These are phyloP conservation scores for Colletotrichum simmondsii DNA, from an alignment of 2,329 filamentous ascomycete species.

Conservation along the genomic window DNA sequence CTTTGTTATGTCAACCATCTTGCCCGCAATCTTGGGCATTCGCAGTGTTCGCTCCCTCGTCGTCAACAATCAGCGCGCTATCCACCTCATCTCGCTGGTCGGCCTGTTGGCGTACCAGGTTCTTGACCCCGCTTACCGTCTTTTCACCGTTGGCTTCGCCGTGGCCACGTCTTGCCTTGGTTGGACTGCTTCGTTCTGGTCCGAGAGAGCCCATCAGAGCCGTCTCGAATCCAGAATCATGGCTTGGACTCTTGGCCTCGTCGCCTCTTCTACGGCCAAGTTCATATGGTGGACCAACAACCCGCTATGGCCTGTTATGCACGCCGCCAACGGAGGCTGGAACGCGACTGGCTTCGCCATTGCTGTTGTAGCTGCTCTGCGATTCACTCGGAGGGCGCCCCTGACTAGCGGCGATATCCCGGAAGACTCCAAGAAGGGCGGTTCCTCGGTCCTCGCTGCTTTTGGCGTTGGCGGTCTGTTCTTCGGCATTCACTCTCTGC, in stretches of 20 bases:
- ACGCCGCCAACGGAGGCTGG: constrained; percentile 89
- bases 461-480: constrained; percentile 85
- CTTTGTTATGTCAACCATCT: constrained; percentile 84
- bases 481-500: constrained; percentile 89
- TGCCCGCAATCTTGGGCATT: constrained; percentile 82
- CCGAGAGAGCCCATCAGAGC: constrained; percentile 78
- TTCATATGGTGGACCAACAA: constrained; percentile 96
- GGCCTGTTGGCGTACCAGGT: constrained; percentile 86
- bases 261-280: constrained; percentile 88
- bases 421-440: constrained; percentile 56
- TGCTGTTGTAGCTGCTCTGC: constrained; percentile 78
- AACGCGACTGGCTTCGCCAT: constrained; percentile 85
- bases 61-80: constrained; percentile 73
- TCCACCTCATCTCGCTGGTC: constrained; percentile 81
- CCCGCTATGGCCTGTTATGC: constrained; percentile 95
- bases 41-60: constrained; percentile 75
- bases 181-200: constrained; percentile 85
- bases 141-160: constrained; percentile 84
- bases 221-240: constrained; percentile 85
- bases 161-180: constrained; percentile 84
- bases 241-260: constrained; percentile 83
- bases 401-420: constrained; percentile 50
- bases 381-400: constrained; percentile 77
- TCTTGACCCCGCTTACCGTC: constrained; percentile 76
- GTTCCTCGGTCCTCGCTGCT: constrained; percentile 77